Evolutionary conservation across 1,139 yeast species (phyloP), one percentile per base, ranked within the genome.

Genomic region (Zygoascus hellenicus): DNA sequence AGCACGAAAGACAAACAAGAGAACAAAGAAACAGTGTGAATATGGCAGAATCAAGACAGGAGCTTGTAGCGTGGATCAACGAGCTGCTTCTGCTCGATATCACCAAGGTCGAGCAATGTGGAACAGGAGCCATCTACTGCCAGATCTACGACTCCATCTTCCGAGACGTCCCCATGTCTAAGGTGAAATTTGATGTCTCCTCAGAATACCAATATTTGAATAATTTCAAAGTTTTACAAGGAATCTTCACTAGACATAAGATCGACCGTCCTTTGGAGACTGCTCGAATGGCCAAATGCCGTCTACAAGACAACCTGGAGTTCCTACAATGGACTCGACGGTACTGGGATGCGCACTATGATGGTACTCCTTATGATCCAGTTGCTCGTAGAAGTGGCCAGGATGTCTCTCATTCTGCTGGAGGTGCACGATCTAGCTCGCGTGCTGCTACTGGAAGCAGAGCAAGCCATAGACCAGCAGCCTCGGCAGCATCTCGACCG

Each of bases 121-220:
- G 99, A 15, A 80, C 84, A 2, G 99, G 99, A 2, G 96, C 96
- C 0, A 94, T 88, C 2, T 90, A 86, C 64, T 89, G 97, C 66
- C 97, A 90, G 66, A 75, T 92, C 44, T 76, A 90, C 72, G 97
- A 92, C 65, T 80, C 90, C 19, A 80, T 92, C 29, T 85, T 75
- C 58, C 81, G 84, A 19, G 96, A 87, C 55, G 75, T 90, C 13
- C 92, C 96, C 3, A 78, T 89, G 83, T 62, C 69, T 47, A 78
- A 83, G 56, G 92, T 90, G 51, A 79, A 77, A 60, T 88, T 83
- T 62, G 78, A 80, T 51, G 79, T 80, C 32, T 76, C 78, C 19
- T 71, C 77, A 32, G 96, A 88, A 54, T 88, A 86, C 64, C 96
- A 90, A 54, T 81, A 77, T 57, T 69, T 88, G 47, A 78, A 77